A percentile compares a stretch with the other conserved stretches of the same genome.
phyloP scores from a whole-genome alignment of 2,329 filamentous ascomycete species.

The Epichloe scottii region DNA sequence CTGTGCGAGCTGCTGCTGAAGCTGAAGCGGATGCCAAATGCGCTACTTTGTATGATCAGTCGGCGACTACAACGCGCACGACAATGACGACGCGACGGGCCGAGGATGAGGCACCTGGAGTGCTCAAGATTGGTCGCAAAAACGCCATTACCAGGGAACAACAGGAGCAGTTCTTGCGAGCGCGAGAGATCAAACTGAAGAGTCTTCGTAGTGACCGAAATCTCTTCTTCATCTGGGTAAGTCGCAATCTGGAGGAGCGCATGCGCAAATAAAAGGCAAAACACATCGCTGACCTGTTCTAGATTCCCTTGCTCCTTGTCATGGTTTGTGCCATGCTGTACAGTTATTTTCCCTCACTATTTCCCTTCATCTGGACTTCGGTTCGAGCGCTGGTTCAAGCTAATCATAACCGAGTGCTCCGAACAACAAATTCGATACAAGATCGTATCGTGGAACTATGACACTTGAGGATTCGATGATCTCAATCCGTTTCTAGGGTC shows the following conservation, averaged over 20 bases:
- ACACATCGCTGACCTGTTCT: not conserved
- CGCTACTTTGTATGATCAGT: conserved; percentile 36
- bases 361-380: conserved; percentile 22
- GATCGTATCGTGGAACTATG: conserved; percentile 17
- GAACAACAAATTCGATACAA: conserved; percentile 14
- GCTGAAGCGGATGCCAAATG: conserved; percentile 47
- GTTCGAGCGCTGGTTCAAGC: conserved; percentile 19
- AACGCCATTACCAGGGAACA: conserved; percentile 53
- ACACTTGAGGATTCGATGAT: conserved; percentile 4
- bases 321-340: conserved; percentile 38
- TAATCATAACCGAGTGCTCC: conserved; percentile 11
- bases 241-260: conserved; percentile 10
- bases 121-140: conserved; percentile 50
- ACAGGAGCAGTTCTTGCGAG: conserved; percentile 48
- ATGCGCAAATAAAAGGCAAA: not conserved
- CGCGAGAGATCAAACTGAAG: conserved; percentile 50
- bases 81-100: conserved; percentile 23
- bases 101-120: conserved; percentile 26
- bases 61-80: conserved; percentile 12
- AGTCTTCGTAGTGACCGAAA: conserved; percentile 50
- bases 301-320: conserved; percentile 38
- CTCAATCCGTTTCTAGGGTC: too few relatives aligned
- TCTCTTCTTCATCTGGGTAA: conserved; percentile 58
- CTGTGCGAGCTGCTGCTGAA: conserved; percentile 44
- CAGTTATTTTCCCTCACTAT: conserved; percentile 37